A percentile compares a stretch with the other conserved stretches of the same genome.
These are phyloP conservation scores for Mrakia blollopis DNA, from an alignment of 768 basidiomycete genomes.

Conservation along the genomic window DNA sequence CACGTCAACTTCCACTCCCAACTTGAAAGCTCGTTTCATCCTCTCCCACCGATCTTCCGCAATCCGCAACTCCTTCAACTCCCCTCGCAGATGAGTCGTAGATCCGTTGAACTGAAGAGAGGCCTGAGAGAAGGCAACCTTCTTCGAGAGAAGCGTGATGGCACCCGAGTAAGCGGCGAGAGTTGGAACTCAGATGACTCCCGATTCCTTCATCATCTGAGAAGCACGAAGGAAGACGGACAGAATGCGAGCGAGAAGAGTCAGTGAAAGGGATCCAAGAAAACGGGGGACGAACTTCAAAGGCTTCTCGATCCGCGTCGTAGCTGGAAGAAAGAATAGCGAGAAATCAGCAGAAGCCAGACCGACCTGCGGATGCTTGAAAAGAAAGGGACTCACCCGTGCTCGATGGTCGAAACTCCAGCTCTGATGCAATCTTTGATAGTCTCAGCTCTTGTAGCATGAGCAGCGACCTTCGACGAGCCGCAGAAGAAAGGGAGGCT, in stretches of 20 bases:
- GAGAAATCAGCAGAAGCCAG: neutral
- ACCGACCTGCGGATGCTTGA: neutral
- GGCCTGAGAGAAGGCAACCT: neutral
- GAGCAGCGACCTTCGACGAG: slow-evolving; percentile 50
- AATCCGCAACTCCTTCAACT: slow-evolving; percentile 2
- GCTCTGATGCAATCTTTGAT: slow-evolving; percentile 43
- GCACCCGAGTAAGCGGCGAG: slow-evolving; percentile 49
- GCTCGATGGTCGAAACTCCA: slow-evolving; percentile 57
- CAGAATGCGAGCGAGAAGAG: no score
- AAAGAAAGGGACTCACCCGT: slow-evolving; percentile 44
- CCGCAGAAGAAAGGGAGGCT: no score
- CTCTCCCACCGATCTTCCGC: slow-evolving; percentile 16
- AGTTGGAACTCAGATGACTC: slow-evolving; percentile 58
- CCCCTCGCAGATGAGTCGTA: neutral
- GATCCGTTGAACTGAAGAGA: neutral
- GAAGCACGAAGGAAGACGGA: no score
- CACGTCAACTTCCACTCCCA: slow-evolving; percentile 49
- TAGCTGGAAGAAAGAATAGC: slow-evolving; percentile 3
- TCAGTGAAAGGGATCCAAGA: no score
- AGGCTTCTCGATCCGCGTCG: slow-evolving; percentile 34
- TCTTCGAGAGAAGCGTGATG: neutral
- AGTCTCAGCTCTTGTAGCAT: slow-evolving; percentile 48
- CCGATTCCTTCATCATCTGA: slow-evolving; percentile 24
- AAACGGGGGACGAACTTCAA: no score
- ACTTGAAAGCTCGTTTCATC: slow-evolving; percentile 45